phyloP scores from a whole-genome alignment of 108 stramenopile genomes.

The Craspedostauros australis region DNA sequence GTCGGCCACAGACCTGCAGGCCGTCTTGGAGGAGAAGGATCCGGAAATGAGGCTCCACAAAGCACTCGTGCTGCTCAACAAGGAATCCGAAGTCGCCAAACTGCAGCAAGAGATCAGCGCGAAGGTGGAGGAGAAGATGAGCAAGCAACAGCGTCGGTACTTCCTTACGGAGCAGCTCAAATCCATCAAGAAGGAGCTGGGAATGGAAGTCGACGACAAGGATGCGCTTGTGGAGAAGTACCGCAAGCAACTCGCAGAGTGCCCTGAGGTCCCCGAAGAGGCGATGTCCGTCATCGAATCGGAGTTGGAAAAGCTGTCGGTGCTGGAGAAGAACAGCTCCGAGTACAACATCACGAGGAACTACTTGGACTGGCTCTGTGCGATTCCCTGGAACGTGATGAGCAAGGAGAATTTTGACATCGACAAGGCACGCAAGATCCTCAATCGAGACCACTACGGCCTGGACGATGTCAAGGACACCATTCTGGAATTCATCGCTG shows the following conservation, averaged over 20 bases:
- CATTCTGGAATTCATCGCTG: constrained; percentile 97
- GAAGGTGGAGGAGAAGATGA: constrained; percentile 96
- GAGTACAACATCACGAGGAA: constrained; percentile 95
- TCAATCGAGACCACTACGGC: constrained; percentile 95
- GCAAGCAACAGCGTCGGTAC: constrained; percentile 88
- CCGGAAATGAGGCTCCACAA: constrained; percentile 84
- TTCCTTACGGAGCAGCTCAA: constrained; percentile 96
- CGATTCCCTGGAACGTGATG: constrained; percentile 87
- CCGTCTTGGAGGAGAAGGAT: constrained; percentile 87
- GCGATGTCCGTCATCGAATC: constrained; percentile 73
- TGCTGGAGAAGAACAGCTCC: constrained; percentile 90
- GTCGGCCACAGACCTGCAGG: constrained; percentile 83
- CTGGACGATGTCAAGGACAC: constrained; percentile 95
- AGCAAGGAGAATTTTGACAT: constrained; percentile 91
- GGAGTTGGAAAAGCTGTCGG: constrained; percentile 87
- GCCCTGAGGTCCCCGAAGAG: constrained; percentile 64
- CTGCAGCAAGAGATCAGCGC: constrained; percentile 90
- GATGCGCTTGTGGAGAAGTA: constrained; percentile 89
- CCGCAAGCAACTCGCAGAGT: constrained; percentile 66
- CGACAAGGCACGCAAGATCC: constrained; percentile 47
- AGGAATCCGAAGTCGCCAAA: constrained; percentile 86
- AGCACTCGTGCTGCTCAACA: constrained; percentile 82
- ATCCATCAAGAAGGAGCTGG: constrained; percentile 98
- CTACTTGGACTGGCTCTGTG: constrained; percentile 96
- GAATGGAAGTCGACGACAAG: constrained; percentile 98